Evolutionary conservation across 306 rosid genomes (phyloP).

Genomic region (Vigna reflexopilosa): DNA sequence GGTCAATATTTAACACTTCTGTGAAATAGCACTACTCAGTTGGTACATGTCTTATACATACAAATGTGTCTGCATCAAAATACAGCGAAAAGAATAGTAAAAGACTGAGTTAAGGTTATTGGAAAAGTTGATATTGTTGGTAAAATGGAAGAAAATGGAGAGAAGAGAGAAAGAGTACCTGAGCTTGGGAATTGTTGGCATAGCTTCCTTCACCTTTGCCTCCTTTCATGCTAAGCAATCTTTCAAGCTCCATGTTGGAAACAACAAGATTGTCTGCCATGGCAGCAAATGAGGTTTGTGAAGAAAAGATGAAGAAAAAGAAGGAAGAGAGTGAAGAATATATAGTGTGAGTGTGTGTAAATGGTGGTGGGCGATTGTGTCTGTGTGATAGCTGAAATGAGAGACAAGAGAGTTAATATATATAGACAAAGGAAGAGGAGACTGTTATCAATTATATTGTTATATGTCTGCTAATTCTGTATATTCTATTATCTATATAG

Average conservation of each 20-base stretch:
- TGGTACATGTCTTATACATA: not conserved
- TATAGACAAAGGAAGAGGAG: conserved; percentile 33
- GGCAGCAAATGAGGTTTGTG: conserved; percentile 41
- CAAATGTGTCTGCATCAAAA: not conserved
- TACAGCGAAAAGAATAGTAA: too few relatives aligned
- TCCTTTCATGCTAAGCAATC: conserved; percentile 91
- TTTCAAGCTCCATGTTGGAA: conserved; percentile 81
- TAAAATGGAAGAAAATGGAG: conserved; percentile 5
- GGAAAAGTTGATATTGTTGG: not conserved
- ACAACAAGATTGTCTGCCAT: conserved; percentile 78
- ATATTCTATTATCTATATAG: conserved; percentile 33
- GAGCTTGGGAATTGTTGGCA: conserved; percentile 98
- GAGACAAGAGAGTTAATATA: conserved; percentile 40
- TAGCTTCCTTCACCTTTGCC: conserved; percentile 95
- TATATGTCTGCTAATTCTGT: conserved; percentile 29
- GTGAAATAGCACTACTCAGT: not conserved
- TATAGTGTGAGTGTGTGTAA: not conserved
- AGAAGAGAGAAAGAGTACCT: conserved; percentile 42
- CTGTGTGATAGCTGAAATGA: conserved; percentile 30
- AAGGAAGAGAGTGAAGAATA: not conserved
- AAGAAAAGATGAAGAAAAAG: conserved; percentile 10
- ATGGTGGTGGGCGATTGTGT: conserved; percentile 4
- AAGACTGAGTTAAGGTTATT: too few relatives aligned
- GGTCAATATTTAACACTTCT: not conserved
- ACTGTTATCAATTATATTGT: conserved; percentile 10